Base-by-base conservation (phyloP, 345 rosid genomes). In the Eutrema heterophyllum region DNA sequence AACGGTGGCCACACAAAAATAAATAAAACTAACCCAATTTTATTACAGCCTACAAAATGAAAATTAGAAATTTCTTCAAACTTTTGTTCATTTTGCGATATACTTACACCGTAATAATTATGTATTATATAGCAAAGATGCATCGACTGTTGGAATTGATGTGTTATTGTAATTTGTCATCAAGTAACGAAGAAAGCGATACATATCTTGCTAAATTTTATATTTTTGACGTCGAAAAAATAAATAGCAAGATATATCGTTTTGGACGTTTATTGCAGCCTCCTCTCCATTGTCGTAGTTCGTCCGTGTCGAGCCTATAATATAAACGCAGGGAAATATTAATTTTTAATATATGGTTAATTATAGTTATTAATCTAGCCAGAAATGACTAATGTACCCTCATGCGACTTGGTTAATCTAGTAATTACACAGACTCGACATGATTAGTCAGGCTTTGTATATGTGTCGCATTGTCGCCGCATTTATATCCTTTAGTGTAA, bases 391-490 rank as follows among this genome's bases (percentile, higher is more conserved):
- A 71, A 58, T 77, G 6, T 58, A 24, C 13, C 80, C 76, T 71
- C 33, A n/a, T 5, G 15, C 45, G 12, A 7, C 5, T 56, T 40
- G 80, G 76, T 77, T 64, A 64, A 49, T 66, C 5, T 49, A 10
- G 77, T 77, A 65, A 71, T 77, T 65, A 71, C 36, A 51, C 33
- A 45, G n/a, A 50, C 21, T 64, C 76, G 80, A 77, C 80, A 70
- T 77, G 80, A 77, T 71, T 71, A 71, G 41, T 65, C 77, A 77
- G 77, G 80, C 80, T 71, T 71, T 71, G 68, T 71, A 70, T 64
- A 77, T 77, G 72, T 70, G 80, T 77, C 80, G 63, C 67, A 40
- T 77, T 77, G 68, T 77, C 77, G 68, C 72, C 61, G 40, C 52
- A 57, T 58, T 59, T 2, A 71, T 39, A 71, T 40, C 61, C 72